Percentiles rank a stretch among this genome's conserved stretches.
phyloP scores from a whole-genome alignment of 805 yeast species.

The Yarrowia sp. region DNA sequence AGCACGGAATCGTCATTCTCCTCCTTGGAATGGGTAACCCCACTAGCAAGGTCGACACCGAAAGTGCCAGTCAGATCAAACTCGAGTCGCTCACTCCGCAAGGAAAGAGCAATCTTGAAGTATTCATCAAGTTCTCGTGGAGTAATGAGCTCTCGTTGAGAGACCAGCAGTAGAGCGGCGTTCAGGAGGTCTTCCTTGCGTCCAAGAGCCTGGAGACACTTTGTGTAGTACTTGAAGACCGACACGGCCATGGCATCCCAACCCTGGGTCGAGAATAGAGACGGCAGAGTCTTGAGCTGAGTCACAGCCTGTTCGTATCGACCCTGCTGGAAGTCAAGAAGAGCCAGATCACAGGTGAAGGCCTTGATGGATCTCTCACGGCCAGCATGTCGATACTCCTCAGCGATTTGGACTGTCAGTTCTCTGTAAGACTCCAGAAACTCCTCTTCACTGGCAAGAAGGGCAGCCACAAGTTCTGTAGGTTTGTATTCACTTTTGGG shows the following conservation, averaged over 20 bases:
- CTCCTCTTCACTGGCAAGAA: slow-evolving; percentile 37
- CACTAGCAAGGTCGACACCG: neutral
- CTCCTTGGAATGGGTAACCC: slow-evolving; percentile 34
- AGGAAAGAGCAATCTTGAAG: slow-evolving; percentile 19
- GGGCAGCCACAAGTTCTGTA: slow-evolving; percentile 31
- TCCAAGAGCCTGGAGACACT: slow-evolving; percentile 48
- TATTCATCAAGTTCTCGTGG: slow-evolving; percentile 28
- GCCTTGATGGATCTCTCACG: slow-evolving; percentile 67
- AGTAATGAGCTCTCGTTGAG: slow-evolving; percentile 30
- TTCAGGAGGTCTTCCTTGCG: slow-evolving; percentile 33
- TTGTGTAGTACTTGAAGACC: slow-evolving; percentile 63
- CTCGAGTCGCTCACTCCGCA: slow-evolving; percentile 30
- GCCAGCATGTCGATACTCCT: slow-evolving; percentile 49
- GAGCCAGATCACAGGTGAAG: slow-evolving; percentile 74
- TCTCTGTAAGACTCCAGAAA: slow-evolving; percentile 47
- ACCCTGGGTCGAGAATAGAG: slow-evolving; percentile 61
- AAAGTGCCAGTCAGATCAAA: slow-evolving; percentile 29
- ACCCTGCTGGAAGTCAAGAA: slow-evolving; percentile 56
- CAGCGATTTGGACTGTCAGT: slow-evolving; percentile 55
- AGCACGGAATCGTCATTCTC: slow-evolving; percentile 41
- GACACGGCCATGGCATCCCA: slow-evolving; percentile 71
- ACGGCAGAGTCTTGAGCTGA: slow-evolving; percentile 65
- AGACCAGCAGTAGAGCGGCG: slow-evolving; percentile 34
- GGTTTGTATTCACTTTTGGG: slow-evolving; percentile 26
- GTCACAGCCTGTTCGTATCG: slow-evolving; percentile 59